Conservation (phyloP, 2,329 filamentous ascomycete genomes). For the Neurospora crassa region DNA sequence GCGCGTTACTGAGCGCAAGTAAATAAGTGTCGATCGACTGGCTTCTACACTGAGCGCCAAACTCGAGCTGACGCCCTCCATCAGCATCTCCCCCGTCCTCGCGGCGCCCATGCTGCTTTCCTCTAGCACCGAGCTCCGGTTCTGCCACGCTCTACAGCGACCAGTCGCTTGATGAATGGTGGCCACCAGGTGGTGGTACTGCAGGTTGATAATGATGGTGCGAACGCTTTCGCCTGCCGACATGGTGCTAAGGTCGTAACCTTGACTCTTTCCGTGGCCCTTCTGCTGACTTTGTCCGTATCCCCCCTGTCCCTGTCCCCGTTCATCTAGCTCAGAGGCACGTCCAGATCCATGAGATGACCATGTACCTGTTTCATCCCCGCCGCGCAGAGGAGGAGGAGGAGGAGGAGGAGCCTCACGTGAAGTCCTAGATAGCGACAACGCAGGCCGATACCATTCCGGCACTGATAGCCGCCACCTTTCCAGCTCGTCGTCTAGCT, state of each 20-base stretch:
- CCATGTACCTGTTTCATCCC: background rate
- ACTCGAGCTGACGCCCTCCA: constrained; percentile 41
- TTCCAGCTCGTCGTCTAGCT: constrained; percentile 48
- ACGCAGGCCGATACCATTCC: constrained; percentile 32
- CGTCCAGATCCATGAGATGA: background rate
- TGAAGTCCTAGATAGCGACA: constrained; percentile 27
- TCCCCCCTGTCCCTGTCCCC: background rate
- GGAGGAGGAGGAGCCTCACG: too few relatives aligned
- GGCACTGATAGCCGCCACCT: constrained; percentile 42
- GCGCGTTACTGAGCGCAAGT: constrained; percentile 32
- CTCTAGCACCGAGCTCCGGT: background rate
- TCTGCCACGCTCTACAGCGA: constrained; percentile 33
- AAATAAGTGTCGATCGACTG: constrained; percentile 43
- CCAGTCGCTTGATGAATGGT: constrained; percentile 46
- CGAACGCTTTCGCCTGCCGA: constrained; percentile 32
- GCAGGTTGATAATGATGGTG: constrained; percentile 37
- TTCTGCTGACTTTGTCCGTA: background rate
- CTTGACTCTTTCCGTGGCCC: constrained; percentile 9
- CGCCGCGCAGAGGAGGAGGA: too few relatives aligned
- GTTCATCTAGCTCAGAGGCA: background rate
- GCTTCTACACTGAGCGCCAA: constrained; percentile 44
- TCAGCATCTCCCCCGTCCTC: constrained; percentile 21
- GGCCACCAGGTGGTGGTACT: constrained; percentile 46
- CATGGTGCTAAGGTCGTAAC: constrained; percentile 10
- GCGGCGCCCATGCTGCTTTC: background rate